Percentiles rank a stretch among this genome's conserved stretches.
These are phyloP conservation scores for Glycine soja DNA, from an alignment of 306 rosid genomes.

Conservation along the genomic window DNA sequence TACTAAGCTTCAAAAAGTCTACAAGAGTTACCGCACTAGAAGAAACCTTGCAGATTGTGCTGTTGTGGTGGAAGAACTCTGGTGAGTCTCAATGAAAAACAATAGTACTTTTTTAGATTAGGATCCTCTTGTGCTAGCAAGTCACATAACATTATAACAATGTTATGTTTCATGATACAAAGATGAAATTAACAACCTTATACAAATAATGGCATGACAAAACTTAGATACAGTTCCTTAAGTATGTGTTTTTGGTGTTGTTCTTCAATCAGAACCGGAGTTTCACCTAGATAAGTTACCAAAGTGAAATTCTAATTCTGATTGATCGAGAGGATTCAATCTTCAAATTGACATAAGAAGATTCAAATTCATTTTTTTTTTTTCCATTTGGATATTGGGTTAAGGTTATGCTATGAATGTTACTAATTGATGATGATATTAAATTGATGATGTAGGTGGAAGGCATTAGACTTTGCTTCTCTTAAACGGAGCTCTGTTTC, in stretches of 20 bases:
- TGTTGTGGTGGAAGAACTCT: conserved; percentile 89
- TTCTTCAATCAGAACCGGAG: not conserved
- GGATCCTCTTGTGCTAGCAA: not conserved
- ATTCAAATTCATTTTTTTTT: not conserved
- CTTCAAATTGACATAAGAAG: not conserved
- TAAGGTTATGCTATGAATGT: not conserved
- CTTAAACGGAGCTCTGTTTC: conserved; percentile 82
- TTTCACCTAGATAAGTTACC: not conserved
- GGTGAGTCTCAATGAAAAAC: conserved; percentile 59
- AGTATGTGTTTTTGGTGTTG: too few species aligned
- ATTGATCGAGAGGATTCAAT: not conserved
- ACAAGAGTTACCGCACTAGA: conserved; percentile 88
- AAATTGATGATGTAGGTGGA: conserved; percentile 75
- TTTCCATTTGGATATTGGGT: not conserved
- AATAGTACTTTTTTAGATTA: not conserved
- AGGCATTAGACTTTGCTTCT: conserved; percentile 78
- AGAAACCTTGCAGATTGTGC: conserved; percentile 98
- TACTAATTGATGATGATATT: conserved; percentile 24
- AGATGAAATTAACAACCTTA: not conserved
- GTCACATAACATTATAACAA: not conserved
- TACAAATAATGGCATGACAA: not conserved
- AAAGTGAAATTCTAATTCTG: not conserved
- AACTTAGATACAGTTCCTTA: not conserved
- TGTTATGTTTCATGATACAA: not conserved
- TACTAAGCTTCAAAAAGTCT: conserved; percentile 81